A percentile compares a stretch with the other conserved stretches of the same genome.
phyloP scores from a whole-genome alignment of 345 rosid genomes.

The Hirschfeldia incana region DNA sequence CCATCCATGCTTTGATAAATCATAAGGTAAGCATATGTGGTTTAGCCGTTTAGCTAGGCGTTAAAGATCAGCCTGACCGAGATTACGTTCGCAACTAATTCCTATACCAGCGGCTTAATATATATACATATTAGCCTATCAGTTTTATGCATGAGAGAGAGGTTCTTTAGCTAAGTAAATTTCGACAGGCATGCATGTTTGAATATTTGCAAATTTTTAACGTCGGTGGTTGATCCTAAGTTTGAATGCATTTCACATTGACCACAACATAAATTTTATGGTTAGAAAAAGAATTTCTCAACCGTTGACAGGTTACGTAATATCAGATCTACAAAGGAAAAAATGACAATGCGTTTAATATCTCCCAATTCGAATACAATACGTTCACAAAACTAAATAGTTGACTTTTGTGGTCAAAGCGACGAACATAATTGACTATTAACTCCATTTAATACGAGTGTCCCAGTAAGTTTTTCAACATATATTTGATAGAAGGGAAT shows the following conservation, averaged over 20 bases:
- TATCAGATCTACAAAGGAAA: background rate
- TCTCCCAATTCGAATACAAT: background rate
- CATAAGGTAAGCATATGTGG: background rate
- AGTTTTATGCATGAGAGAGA: background rate
- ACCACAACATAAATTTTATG: constrained; percentile 2
- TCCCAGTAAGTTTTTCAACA: background rate
- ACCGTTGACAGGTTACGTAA: background rate
- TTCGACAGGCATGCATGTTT: background rate
- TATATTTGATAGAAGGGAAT: background rate
- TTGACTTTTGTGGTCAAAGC: background rate
- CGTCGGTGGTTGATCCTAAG: constrained; percentile 23
- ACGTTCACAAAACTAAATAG: background rate
- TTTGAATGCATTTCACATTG: background rate
- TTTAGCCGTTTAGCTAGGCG: background rate
- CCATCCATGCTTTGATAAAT: background rate
- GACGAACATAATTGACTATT: background rate
- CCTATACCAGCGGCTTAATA: background rate
- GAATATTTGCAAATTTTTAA: background rate
- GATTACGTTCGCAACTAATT: background rate
- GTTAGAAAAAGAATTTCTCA: background rate
- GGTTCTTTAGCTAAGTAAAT: background rate
- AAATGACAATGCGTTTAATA: background rate
- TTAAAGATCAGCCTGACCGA: background rate
- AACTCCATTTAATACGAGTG: background rate
- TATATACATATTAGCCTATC: background rate